These are phyloP conservation scores for Pythium inflatum DNA, from an alignment of 352 stramenopile genomes.

Conservation along the genomic window DNA sequence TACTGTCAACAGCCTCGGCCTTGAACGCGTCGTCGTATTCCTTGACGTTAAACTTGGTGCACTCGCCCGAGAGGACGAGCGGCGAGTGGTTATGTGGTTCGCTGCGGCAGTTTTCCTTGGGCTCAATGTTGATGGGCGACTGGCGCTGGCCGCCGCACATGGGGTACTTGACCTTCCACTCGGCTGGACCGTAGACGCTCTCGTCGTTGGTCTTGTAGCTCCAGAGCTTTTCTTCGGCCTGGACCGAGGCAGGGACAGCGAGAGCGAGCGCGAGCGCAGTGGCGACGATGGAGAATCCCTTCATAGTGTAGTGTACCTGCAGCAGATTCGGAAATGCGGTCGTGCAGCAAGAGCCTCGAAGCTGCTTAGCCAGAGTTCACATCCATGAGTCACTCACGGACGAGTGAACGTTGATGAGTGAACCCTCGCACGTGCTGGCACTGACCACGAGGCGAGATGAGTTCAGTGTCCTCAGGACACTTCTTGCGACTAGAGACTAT, in stretches of 20 bases:
- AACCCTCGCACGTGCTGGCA: too few relatives aligned
- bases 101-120: conserved; percentile 5
- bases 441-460: too few relatives aligned
- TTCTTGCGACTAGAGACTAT: too few relatives aligned
- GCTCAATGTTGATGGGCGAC: conserved; percentile 36
- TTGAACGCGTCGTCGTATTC: conserved; percentile 34
- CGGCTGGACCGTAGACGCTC: conserved; percentile 18
- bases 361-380: too few relatives aligned
- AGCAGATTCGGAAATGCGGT: too few relatives aligned
- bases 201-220: conserved; percentile 31
- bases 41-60: conserved; percentile 19
- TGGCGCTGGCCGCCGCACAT: conserved; percentile 35
- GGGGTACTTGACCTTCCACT: conserved; percentile 28
- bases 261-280: conserved; percentile 1
- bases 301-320: too few relatives aligned
- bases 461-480: too few relatives aligned
- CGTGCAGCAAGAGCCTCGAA: too few relatives aligned
- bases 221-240: conserved; percentile 20
- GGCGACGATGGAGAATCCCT: conserved; percentile 15
- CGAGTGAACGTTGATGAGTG: too few relatives aligned
- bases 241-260: not conserved
- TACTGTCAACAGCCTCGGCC: conserved; percentile 11
- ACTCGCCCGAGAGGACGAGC: conserved; percentile 30
- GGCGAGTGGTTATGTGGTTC: not conserved
- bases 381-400: too few relatives aligned